Percentiles rank a stretch among this genome's conserved stretches.
Conservation (phyloP, 257 asterid genomes). For the Jasminum sambac region DNA sequence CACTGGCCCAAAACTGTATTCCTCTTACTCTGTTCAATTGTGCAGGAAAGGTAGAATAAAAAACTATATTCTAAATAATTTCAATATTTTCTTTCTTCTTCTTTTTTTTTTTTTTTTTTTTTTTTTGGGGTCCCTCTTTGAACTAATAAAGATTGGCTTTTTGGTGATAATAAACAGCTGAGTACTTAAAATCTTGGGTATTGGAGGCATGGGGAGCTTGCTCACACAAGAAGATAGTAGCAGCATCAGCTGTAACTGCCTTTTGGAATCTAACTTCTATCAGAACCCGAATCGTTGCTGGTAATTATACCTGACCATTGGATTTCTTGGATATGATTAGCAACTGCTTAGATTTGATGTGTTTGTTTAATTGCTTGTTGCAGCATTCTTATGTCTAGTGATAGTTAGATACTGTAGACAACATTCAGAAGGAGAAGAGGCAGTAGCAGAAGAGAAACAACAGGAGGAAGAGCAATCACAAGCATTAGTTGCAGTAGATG, state of each 20-base stretch:
- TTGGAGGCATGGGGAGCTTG: constrained; percentile 73
- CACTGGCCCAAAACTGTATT: constrained; percentile 63
- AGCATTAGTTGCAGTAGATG: constrained; percentile 59
- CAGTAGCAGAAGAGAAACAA: constrained; percentile 17
- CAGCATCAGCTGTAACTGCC: constrained; percentile 65
- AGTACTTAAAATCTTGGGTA: constrained; percentile 41
- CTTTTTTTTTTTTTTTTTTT: neutral
- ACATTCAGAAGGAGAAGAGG: constrained; percentile 40
- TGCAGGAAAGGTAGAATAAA: constrained; percentile 54
- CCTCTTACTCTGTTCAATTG: constrained; percentile 52
- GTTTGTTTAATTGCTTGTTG: constrained; percentile 31
- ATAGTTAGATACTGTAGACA: constrained; percentile 71
- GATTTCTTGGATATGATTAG: neutral
- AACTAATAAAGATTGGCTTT: no score
- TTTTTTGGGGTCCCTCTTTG: no score
- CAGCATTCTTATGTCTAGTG: constrained; percentile 84
- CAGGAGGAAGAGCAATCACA: constrained; percentile 36
- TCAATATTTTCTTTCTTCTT: neutral
- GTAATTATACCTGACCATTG: no score
- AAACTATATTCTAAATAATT: neutral
- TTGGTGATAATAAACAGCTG: constrained; percentile 37
- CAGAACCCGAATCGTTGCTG: constrained; percentile 78
- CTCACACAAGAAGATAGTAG: constrained; percentile 74
- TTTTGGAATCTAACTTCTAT: constrained; percentile 85
- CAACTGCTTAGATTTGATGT: neutral